Base-by-base conservation (phyloP, 2,329 filamentous ascomycete species). In the Ramularia collo-cygni region DNA sequence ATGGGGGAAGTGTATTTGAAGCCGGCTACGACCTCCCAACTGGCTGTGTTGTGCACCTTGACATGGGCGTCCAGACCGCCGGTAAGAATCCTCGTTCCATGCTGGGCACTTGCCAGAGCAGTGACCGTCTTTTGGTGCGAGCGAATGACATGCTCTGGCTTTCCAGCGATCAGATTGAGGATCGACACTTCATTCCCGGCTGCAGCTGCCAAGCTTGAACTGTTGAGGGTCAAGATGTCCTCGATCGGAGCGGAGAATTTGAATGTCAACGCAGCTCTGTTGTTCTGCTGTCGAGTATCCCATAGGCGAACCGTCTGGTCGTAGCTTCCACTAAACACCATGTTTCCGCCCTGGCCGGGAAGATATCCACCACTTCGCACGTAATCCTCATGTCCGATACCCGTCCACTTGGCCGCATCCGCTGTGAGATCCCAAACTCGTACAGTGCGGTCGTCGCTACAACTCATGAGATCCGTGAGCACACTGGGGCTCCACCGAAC, bases 71-170 rank as follows among this genome's bases (percentile, higher is more conserved):
- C 92, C 32, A 98, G 73, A 14, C 83, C 88, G 64, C 88, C 92
- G 50, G 83, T 89, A 38, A 98, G 76, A 41, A 98, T 74, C 36
- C 92, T 79, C 36, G 79, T 79, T 33, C 85, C 85, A 52, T 84
- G 78, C 31, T 86, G 89, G 6, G 88, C 89, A 24, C 93, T 70
- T 37, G 83, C 81, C 39, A 98, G 74, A 6, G 84, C 81, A 0
- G 92, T 96, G 44, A 98, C 89, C 1, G 92, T 95, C 77, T 96
- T 98, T 61, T 98, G 92, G 65, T 98, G 92, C 61, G 93, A 96
- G 53, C 81, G 82, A 48, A 98, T 81, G 58, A 94, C 72, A 53
- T 88, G 83, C 42, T 95, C 70, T 4, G 90, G 88, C 58, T 86
- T 87, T 17, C 85, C 92, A 35, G 89, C 90, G 12, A 96, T 83